phyloP scores from a whole-genome alignment of 768 basidiomycete genomes.

The Leucocoprinus birnbaumii region DNA sequence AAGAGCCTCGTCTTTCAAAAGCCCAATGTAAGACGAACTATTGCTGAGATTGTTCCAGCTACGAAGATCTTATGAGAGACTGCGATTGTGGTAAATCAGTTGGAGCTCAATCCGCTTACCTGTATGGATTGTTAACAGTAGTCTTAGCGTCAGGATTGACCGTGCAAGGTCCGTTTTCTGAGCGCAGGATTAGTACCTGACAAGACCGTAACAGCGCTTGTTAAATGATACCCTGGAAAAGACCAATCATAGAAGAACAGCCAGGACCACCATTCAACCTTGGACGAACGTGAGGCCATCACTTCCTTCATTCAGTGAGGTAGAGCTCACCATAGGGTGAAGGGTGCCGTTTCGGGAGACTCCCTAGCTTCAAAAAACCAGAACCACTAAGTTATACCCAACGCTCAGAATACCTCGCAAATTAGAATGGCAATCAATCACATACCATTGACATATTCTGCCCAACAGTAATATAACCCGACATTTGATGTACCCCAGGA shows the following conservation, averaged over 20 bases:
- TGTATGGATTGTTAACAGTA: conserved; percentile 58
- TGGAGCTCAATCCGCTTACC: too few species aligned
- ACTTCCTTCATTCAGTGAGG: neutral
- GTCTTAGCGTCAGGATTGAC: conserved; percentile 53
- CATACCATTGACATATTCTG: conserved; percentile 57
- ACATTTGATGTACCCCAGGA: conserved; percentile 54
- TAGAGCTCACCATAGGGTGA: conserved; percentile 51
- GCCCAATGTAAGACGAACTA: conserved; percentile 32
- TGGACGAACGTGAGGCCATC: neutral
- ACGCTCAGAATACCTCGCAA: neutral
- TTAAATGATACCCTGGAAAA: conserved; percentile 59
- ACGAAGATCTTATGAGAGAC: neutral
- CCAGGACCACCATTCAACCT: conserved; percentile 63
- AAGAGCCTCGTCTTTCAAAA: neutral
- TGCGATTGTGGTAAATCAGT: too few species aligned
- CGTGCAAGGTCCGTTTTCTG: conserved; percentile 63
- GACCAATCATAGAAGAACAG: conserved; percentile 55
- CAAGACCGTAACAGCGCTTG: conserved; percentile 53
- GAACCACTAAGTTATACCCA: conserved; percentile 38
- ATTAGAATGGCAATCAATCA: neutral
- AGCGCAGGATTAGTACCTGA: conserved; percentile 15
- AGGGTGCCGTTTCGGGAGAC: conserved; percentile 55
- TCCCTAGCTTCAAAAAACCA: conserved; percentile 70
- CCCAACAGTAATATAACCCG: conserved; percentile 60
- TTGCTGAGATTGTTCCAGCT: conserved; percentile 73